phyloP scores from a whole-genome alignment of 1,284 basidiomycete species.

The Naganishia sp. region DNA sequence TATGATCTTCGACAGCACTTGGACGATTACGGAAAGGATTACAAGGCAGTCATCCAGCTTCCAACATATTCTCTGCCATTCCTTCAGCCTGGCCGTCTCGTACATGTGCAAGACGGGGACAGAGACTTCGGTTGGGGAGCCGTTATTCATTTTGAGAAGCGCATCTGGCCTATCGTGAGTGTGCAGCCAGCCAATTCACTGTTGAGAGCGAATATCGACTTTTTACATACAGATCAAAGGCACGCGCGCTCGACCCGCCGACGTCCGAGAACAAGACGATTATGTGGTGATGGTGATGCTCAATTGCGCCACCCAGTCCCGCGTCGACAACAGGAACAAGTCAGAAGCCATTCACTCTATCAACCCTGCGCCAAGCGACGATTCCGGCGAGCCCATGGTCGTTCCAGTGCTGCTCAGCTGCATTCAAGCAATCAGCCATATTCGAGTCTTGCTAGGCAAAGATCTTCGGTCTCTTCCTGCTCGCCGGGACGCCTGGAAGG shows the following conservation, averaged over 20 bases:
- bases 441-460: conserved; percentile 86
- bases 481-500: conserved; percentile 83
- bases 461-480: conserved; percentile 76
- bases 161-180: conserved; percentile 65
- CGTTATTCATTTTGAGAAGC: conserved; percentile 88
- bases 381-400: conserved; percentile 79
- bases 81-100: conserved; percentile 85
- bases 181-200: no score
- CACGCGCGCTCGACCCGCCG: conserved; percentile 58
- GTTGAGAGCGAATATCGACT: no score
- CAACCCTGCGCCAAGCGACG: conserved; percentile 67
- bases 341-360: conserved; percentile 62
- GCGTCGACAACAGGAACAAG: conserved; percentile 61
- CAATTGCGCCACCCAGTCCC: conserved; percentile 66
- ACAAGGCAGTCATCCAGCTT: conserved; percentile 88
- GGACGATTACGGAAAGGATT: conserved; percentile 80
- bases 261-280: conserved; percentile 82
- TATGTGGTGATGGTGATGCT: conserved; percentile 94
- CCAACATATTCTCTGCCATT: conserved; percentile 92
- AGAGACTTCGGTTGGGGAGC: conserved; percentile 96
- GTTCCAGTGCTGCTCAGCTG: conserved; percentile 88
- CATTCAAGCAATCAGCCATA: conserved; percentile 79
- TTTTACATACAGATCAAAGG: conserved; percentile 29
- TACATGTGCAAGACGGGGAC: conserved; percentile 82
- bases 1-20: conserved; percentile 89